phyloP scores from a whole-genome alignment of 148 eudicot species.

The Spergularia marina region DNA sequence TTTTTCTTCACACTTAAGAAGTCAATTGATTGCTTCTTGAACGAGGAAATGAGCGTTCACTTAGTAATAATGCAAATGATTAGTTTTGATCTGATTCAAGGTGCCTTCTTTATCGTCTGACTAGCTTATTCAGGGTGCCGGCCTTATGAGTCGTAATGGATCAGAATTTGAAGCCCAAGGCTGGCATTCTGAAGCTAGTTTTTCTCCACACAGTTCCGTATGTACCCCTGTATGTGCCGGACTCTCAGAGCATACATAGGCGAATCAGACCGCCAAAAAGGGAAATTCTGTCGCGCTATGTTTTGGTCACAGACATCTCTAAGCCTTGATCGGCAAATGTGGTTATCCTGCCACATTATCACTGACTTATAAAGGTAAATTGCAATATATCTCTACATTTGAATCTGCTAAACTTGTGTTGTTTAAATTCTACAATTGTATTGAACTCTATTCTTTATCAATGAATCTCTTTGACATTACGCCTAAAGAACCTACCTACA shows the following conservation, averaged over 20 bases:
- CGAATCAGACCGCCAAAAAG: no score
- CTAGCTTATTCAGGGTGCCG: neutral
- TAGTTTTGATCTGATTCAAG: neutral
- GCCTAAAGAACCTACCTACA: conserved; percentile 9
- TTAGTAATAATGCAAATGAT: neutral
- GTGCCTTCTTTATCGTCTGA: no score
- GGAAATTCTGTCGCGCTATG: no score
- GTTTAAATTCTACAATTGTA: conserved; percentile 12
- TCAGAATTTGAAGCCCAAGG: neutral
- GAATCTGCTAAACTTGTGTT: neutral
- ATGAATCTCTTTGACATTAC: neutral
- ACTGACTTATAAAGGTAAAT: neutral
- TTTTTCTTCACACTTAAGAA: neutral
- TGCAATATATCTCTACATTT: neutral
- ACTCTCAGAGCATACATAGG: no score
- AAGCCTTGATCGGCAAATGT: no score
- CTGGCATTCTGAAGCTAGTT: neutral
- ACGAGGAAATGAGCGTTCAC: neutral
- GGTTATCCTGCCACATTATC: neutral
- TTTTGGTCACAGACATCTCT: neutral
- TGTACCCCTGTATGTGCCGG: no score
- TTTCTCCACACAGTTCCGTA: no score
- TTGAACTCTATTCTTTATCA: neutral
- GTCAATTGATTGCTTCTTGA: conserved; percentile 7
- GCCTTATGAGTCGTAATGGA: neutral